Evolutionary conservation across 345 rosid genomes (phyloP).

Genomic region (Nephelium lappaceum): DNA sequence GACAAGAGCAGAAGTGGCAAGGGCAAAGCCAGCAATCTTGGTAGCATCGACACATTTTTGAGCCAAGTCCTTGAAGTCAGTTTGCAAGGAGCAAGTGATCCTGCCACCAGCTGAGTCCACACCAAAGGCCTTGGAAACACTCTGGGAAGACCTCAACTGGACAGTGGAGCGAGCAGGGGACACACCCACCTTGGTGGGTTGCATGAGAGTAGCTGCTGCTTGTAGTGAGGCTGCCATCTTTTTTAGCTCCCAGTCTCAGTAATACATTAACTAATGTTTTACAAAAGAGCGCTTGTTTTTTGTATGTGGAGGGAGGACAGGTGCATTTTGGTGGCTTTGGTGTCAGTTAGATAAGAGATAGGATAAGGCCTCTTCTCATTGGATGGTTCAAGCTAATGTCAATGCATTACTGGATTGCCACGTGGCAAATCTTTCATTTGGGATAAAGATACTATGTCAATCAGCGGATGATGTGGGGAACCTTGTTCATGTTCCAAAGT

Average conservation of each 20-base stretch:
- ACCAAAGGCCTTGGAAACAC: conserved; percentile 61
- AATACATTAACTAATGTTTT: background rate
- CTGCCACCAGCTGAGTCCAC: conserved; percentile 55
- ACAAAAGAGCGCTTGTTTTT: background rate
- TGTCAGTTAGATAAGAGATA: conserved; percentile 62
- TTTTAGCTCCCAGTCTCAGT: background rate
- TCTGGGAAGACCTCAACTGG: conserved; percentile 52
- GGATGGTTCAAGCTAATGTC: conserved; percentile 45
- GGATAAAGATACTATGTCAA: conserved; percentile 38
- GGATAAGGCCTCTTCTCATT: conserved; percentile 73
- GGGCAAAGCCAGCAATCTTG: conserved; percentile 85
- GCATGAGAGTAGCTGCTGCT: conserved; percentile 85
- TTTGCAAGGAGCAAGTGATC: conserved; percentile 72
- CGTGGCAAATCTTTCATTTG: conserved; percentile 38
- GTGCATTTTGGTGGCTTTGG: conserved; percentile 36
- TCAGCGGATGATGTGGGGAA: conserved; percentile 35
- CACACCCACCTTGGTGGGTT: conserved; percentile 63
- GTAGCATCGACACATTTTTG: conserved; percentile 69
- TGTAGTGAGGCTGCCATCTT: conserved; percentile 88
- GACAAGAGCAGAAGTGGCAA: conserved; percentile 96
- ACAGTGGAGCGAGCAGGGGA: conserved; percentile 33
- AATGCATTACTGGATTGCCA: conserved; percentile 44
- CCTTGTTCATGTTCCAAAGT: background rate
- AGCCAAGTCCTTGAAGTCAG: conserved; percentile 72
- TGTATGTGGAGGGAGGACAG: background rate